Evolutionary conservation across 2,329 filamentous ascomycete species (phyloP).

Genomic region (Xylaria sp.): DNA sequence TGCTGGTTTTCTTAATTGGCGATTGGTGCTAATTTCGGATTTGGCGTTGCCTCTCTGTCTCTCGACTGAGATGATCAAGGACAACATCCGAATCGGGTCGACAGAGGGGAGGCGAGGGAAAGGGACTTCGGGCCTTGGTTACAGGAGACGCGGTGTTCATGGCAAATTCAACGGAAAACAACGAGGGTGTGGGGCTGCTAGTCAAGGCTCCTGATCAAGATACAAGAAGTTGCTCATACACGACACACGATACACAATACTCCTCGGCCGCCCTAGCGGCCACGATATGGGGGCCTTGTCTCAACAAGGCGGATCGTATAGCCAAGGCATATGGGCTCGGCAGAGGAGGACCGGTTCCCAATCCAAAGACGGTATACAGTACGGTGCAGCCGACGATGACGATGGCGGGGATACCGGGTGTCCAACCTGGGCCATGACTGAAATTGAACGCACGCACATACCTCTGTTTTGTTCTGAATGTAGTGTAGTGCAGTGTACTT

Average conservation of each 20-base stretch:
- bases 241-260: constrained; percentile 18
- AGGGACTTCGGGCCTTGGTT: not conserved
- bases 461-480: constrained; percentile 9
- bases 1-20: no score
- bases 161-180: constrained; percentile 13
- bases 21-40: not conserved
- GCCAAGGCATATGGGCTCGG: constrained; percentile 9
- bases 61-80: constrained; percentile 10
- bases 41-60: constrained; percentile 19
- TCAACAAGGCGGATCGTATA: constrained; percentile 11
- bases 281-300: constrained; percentile 20
- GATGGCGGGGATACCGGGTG: constrained; percentile 9
- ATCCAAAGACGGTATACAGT: constrained; percentile 21
- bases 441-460: constrained; percentile 29
- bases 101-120: not conserved
- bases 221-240: constrained; percentile 17
- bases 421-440: not conserved
- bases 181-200: constrained; percentile 25
- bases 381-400: constrained; percentile 19
- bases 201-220: constrained; percentile 21
- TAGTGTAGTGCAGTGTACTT: not conserved
- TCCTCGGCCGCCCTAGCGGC: constrained; percentile 15
- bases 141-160: constrained; percentile 8
- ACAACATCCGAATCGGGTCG: constrained; percentile 8
- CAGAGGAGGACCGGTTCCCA: constrained; percentile 10